These are phyloP conservation scores for Gremmenia infestans DNA, from an alignment of 2,329 filamentous ascomycete genomes.

Conservation along the genomic window DNA sequence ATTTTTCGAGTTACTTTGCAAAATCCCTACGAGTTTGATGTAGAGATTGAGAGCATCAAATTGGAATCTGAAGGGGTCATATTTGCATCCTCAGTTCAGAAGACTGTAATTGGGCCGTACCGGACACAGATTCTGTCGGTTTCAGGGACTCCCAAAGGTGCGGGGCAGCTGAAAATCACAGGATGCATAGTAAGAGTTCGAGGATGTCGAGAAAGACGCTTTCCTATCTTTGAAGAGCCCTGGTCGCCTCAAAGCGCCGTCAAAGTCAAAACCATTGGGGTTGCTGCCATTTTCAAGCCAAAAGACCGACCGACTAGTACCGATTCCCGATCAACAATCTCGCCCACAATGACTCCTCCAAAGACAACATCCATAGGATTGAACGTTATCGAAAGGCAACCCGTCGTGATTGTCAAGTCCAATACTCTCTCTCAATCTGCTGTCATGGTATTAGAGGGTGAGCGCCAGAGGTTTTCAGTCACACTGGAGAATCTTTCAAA, in stretches of 20 bases:
- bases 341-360: constrained; percentile 37
- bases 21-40: constrained; percentile 89
- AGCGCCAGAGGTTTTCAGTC: constrained; percentile 70
- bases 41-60: constrained; percentile 78
- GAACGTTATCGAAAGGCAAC: constrained; percentile 75
- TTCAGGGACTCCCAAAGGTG: constrained; percentile 58
- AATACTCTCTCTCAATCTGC: constrained; percentile 78
- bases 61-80: constrained; percentile 69
- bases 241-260: constrained; percentile 66
- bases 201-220: constrained; percentile 76
- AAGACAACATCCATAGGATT: constrained; percentile 53
- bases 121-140: constrained; percentile 75
- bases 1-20: constrained; percentile 81
- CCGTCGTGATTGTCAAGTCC: constrained; percentile 68
- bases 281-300: constrained; percentile 41
- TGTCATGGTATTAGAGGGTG: constrained; percentile 89
- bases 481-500: constrained; percentile 73
- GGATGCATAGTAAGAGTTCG: constrained; percentile 76
- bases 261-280: constrained; percentile 73
- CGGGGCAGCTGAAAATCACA: constrained; percentile 67
- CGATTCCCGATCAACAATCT: constrained; percentile 31
- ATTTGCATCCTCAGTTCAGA: constrained; percentile 62
- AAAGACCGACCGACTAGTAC: constrained; percentile 30
- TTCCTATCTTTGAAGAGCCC: constrained; percentile 73
- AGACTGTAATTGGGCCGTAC: constrained; percentile 71